Evolutionary conservation across 139 green algal species (phyloP), one percentile per base, ranked within the genome.

Genomic region (Auxenochlorella protothecoides): DNA sequence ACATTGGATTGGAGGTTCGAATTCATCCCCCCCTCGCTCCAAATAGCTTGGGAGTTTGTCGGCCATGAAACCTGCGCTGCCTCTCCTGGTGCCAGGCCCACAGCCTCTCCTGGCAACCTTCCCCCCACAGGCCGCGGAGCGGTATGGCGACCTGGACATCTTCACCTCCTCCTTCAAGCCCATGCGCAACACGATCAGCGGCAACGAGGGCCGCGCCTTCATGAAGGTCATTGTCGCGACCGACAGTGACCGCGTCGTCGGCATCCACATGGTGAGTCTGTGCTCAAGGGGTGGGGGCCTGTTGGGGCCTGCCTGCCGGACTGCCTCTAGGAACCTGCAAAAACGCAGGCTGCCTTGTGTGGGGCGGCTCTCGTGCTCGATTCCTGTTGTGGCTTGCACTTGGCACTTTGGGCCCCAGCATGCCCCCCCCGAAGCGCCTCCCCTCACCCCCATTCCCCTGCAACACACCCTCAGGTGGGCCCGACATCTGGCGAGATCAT

Each of bases 401-500:
- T 2, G 27, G 27, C 27, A 44, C 27, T 44, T 44, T 44, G 27
- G 27, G 27, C 27, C 27, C 27, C 27, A 44, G 27, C 13, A 12
- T 6, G 5, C 14, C 66, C 53, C 4, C 54, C 10, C 44, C 53
- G 5, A 7, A 16, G 53, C 66, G 5, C 15, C 52, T 4, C 53
- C 10, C 6, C 53, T 61, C 6, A 15, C 14, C 14, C 62, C 63
- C 4, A n/a, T 7, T 16, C 54, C 4, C 66, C 52, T 61, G 5
- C 55, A 55, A 6, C 44, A n/a, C 6, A 5, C 51, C 6, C 9
- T 2, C 72, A 76, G 72, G 72, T 96, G 13, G 94, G 94, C 62
- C 77, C 87, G 14, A 91, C 97, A 63, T 81, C 86, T 0, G 86
- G 84, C 1, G 94, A 99, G 79, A 99, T 99, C 80, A 92, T 99